Conservation (phyloP, 2,329 filamentous ascomycete species). For the Dryadomyces quercivorus region DNA sequence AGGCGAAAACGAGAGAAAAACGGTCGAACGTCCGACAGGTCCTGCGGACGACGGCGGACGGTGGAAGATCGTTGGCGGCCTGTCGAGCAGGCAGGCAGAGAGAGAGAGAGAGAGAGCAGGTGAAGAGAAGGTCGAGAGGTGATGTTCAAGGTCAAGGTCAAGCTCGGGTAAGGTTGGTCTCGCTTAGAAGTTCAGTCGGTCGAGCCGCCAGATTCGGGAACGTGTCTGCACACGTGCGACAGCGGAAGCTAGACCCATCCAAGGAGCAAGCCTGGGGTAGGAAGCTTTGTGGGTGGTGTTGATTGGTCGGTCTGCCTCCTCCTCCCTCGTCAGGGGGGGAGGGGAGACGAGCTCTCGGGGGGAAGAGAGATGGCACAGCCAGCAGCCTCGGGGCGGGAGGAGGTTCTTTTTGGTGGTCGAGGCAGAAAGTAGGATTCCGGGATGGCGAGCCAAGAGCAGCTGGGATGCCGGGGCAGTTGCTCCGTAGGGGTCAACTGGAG, state of each 20-base stretch:
- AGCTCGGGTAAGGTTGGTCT: background rate
- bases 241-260: background rate
- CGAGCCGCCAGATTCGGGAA: background rate
- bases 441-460: no score
- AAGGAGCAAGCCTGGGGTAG: background rate
- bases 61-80: background rate
- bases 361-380: background rate
- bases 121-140: no score
- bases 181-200: background rate
- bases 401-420: no score
- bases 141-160: background rate
- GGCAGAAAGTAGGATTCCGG: no score
- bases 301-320: background rate
- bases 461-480: background rate
- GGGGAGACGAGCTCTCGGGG: background rate
- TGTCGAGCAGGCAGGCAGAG: no score
- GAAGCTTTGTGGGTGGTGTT: background rate
- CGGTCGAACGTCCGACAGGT: background rate
- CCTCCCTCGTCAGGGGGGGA: background rate
- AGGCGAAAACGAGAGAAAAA: background rate
- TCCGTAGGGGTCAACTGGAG: background rate
- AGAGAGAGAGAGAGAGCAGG: no score
- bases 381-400: no score
- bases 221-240: constrained; percentile 1
- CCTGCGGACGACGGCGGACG: background rate